phyloP scores from a whole-genome alignment of 495 filamentous ascomycete species.

The Bacidia rubella region DNA sequence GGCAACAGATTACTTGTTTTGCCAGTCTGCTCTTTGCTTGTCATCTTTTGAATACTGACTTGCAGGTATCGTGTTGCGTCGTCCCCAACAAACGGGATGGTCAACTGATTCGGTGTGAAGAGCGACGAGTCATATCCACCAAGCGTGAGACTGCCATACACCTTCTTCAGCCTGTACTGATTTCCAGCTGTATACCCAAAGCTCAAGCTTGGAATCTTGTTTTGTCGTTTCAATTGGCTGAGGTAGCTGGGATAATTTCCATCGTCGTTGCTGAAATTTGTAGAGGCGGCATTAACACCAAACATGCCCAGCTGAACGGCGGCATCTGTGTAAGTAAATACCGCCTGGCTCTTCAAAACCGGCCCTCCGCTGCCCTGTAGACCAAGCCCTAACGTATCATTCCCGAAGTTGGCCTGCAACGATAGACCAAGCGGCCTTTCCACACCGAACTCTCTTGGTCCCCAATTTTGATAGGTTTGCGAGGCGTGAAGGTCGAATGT shows the following conservation, averaged over 20 bases:
- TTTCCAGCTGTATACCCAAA: slow-evolving; percentile 46
- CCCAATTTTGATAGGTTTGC: slow-evolving; percentile 32
- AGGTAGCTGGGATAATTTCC: slow-evolving; percentile 34
- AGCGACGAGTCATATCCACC: slow-evolving; percentile 42
- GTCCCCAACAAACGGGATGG: slow-evolving; percentile 36
- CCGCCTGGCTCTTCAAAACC: slow-evolving; percentile 30
- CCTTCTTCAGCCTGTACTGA: slow-evolving; percentile 37
- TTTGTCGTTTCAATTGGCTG: slow-evolving; percentile 31
- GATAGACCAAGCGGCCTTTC: slow-evolving; percentile 31
- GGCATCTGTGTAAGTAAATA: slow-evolving; percentile 32
- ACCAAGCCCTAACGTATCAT: slow-evolving; percentile 39
- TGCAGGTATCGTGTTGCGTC: slow-evolving; percentile 33
- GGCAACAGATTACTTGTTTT: slow-evolving; percentile 10
- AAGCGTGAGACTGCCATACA: slow-evolving; percentile 40
- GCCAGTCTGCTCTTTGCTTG: slow-evolving; percentile 21
- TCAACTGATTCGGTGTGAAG: slow-evolving; percentile 34
- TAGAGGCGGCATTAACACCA: slow-evolving; percentile 37
- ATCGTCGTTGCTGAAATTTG: slow-evolving; percentile 34
- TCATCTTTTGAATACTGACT: slow-evolving; percentile 35
- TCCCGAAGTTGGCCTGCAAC: slow-evolving; percentile 32
- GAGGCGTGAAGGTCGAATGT: slow-evolving; percentile 36
- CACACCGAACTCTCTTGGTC: slow-evolving; percentile 25
- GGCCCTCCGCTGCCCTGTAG: slow-evolving; percentile 27
- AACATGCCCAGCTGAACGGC: slow-evolving; percentile 42
- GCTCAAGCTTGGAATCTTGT: slow-evolving; percentile 34